Conservation (phyloP, 768 basidiomycete genomes). For the Naganishia kalamii region DNA sequence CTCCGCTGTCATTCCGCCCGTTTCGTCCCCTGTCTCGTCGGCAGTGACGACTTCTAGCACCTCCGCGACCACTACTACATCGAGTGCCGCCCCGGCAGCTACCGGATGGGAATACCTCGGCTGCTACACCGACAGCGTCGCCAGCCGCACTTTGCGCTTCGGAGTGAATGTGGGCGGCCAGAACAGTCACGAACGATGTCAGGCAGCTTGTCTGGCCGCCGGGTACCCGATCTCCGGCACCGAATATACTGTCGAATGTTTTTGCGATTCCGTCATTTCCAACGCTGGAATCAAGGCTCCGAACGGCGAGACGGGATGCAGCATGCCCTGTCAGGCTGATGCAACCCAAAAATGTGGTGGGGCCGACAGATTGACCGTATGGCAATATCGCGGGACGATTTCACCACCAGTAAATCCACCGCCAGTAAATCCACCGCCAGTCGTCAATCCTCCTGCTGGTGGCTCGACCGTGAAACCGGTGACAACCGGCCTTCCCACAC, state of each 20-base stretch:
- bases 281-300: constrained; percentile 55
- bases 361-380: neutral
- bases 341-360: constrained; percentile 51
- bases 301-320: constrained; percentile 52
- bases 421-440: neutral
- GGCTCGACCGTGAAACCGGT: constrained; percentile 50
- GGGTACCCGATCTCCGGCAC: constrained; percentile 4
- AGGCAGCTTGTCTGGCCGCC: neutral
- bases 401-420: too few species aligned
- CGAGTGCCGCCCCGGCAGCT: neutral
- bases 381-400: neutral
- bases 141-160: constrained; percentile 26
- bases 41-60: too few species aligned
- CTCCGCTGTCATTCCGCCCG: too few species aligned
- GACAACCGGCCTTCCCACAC: constrained; percentile 57
- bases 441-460: neutral
- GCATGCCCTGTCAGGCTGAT: constrained; percentile 66
- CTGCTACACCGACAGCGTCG: neutral
- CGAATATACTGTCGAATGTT: constrained; percentile 16
- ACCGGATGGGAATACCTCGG: constrained; percentile 7
- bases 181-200: constrained; percentile 2
- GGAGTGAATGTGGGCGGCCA: neutral
- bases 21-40: too few species aligned
- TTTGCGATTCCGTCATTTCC: constrained; percentile 60
- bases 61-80: neutral